Base-by-base conservation (phyloP, 176 grass and related monocot genomes). In the Pharus latifolius region DNA sequence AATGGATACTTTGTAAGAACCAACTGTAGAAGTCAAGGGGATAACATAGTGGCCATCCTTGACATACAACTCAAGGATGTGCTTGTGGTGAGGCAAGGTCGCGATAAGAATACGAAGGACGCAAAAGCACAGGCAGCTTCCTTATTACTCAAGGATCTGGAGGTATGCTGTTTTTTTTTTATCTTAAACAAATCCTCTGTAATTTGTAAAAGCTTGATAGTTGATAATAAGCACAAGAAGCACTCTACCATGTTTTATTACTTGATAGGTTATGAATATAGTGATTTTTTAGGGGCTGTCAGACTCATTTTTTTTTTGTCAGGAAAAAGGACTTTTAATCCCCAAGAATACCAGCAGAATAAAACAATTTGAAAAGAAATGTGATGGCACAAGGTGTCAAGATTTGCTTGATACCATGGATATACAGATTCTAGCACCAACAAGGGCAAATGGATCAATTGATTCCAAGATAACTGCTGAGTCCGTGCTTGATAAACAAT, bases 111-210 rank as follows among this genome's bases (percentile, higher is more conserved):
- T 7, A 91, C 75, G 78, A 87, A 85, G 37, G 78, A 76, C 56
- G 90, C 95, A 15, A 93, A 85, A 88, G 89, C 84, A 32, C 84
- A 91, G 28, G 90, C 95, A 45, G 84, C 95, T 85, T 90, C 65
- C 63, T 49, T 83, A 19, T 82, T 98, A 43, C 80, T 93, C 38
- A 88, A 88, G 78, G 95, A 98, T 74, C 67, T 98, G 27, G 81
- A 91, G 79, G 95, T 98, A 62, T 69, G 62, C 56, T 47, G 37
- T 71, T 65, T 26, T 46, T 58, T 70, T 67, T 52, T 47, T 43
- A 29, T n/a, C n/a, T n/a, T n/a, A n/a, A n/a, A n/a, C n/a, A n/a
- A n/a, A n/a, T n/a, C n/a, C n/a, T n/a, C n/a, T n/a, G n/a, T n/a
- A n/a, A n/a, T n/a, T n/a, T n/a, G n/a, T n/a, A n/a, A n/a, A n/a